Base-by-base conservation (phyloP, 116 monocot species). In the Trichopus zeylanicus region DNA sequence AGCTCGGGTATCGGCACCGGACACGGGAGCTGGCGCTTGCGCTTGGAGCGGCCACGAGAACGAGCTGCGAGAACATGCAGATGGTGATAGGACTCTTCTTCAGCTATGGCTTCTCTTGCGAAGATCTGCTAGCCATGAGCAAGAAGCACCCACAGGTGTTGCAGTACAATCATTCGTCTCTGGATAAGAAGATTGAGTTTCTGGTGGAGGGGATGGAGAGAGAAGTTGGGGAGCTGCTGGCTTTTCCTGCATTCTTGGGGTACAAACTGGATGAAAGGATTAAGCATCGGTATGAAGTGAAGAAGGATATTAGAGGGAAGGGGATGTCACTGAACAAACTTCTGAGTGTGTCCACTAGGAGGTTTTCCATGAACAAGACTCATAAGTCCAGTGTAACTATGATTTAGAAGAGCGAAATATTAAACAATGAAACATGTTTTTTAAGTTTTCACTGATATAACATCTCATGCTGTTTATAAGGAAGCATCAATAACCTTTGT, bases 61-160 rank as follows among this genome's bases (percentile, higher is more conserved):
- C 89, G 56, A 89, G 89, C 81, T 70, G 72, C 31, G 64, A 74
- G 66, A 89, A 84, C 70, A 69, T 89, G 77, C 89, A 84, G 67
- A 72, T 30, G 69, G 84, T 84, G 46, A 30, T 89, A 6, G 80
- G 30, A 6, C 31, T 78, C 48, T 77, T 81, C 20, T 57, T 89
- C 42, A 64, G 67, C 56, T 68, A 72, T 46, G 84, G 84, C 6
- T 66, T 89, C 46, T 75, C 75, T 3, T 65, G 52, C 31, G 81
- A 77, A 58, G 84, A 78, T 19, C 35, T 89, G 72, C 61, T 84
- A 72, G 58, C 55, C 6, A 89, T 89, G 83, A 78, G 81, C 70
- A 77, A 55, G 75, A 84, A 75, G 67, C 89, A 89, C 52, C 89
- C 84, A n/a, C 89, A 89, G 80, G 61, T 89, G 28, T 73, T 89